Percentiles rank a stretch among this genome's conserved stretches.
Conservation (phyloP, 2,329 filamentous ascomycete species). For the Trichoderma arundinaceum region DNA sequence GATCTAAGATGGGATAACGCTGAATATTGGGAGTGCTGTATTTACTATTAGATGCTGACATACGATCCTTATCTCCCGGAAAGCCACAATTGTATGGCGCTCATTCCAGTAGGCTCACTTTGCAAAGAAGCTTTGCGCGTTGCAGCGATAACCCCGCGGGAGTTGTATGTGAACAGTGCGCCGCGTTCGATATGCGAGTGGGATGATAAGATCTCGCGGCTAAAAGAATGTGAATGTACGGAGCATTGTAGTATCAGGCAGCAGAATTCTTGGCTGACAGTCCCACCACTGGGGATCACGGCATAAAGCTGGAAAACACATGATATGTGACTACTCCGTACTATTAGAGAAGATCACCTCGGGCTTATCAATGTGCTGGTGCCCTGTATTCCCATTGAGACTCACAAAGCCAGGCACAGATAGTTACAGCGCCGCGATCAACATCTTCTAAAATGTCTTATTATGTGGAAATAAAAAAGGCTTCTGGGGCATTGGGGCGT, state of each 20-base stretch:
- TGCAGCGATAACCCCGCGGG: neutral
- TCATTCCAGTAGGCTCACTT: too few species aligned
- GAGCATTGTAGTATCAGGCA: neutral
- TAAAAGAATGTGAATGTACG: too few species aligned
- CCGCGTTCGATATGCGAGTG: too few species aligned
- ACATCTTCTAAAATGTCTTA: neutral
- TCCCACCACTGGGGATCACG: neutral
- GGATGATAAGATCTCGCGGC: too few species aligned
- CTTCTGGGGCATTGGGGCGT: neutral
- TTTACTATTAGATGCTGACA: too few species aligned
- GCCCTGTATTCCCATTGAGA: neutral
- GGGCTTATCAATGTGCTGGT: too few species aligned
- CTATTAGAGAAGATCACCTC: neutral
- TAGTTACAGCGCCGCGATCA: neutral
- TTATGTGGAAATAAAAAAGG: neutral
- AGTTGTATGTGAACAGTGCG: neutral
- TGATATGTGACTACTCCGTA: neutral
- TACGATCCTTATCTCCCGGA: too few species aligned
- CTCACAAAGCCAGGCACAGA: neutral
- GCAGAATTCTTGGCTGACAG: neutral
- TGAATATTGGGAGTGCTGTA: too few species aligned
- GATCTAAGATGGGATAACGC: too few species aligned
- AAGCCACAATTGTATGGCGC: too few species aligned
- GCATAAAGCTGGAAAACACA: neutral
- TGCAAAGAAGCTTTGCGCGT: too few species aligned